Evolutionary conservation across 139 green algal genomes (phyloP), one percentile per base, ranked within the genome.

Genomic region (Picochlorum costavermella): DNA sequence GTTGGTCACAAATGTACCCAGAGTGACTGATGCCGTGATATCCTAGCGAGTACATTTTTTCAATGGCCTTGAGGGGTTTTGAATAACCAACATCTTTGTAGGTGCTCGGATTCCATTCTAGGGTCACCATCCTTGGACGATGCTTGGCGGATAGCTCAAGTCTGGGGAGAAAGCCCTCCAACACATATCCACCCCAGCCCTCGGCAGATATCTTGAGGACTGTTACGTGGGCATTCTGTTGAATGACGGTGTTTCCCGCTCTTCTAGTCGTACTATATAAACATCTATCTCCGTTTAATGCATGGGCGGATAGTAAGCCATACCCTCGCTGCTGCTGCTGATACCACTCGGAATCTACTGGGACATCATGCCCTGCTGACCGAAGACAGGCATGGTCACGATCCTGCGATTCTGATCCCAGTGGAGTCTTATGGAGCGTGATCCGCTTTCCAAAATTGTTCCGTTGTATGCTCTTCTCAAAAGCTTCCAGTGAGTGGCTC

Each of bases 1-100:
- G 79, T 67, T 84, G 68, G 48, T 90, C 82, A 49, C 88, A 94
- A 40, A 91, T 79, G 25, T 69, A 69, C 14, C 88, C 88, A 4
- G 81, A 75, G 69, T 95, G 88, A 12, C 75, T 83, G 16, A 86
- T 65, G 28, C 91, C 71, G 1, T 58, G 74, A 73, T 92, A 95
- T 33, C 88, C 88, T 59, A 87, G 69, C 2, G 61, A 60, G 45
- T 81, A 55, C 66, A 94, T 62, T 60, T 70, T 66, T 20, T 68
- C 61, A 53, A 95, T 58, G 55, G 90, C 50, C 10, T 61, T 43
- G 23, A 72, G 53, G 6, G 82, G 76, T 3, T 67, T 55, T 17
- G 23, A 55, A 50, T 76, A 86, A 6, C 75, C 73, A 0, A 62
- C 56, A 3, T 40, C 23, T 3, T 36, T 50, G 74, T 94, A 82